Evolutionary conservation across 176 grass and related monocot genomes (phyloP).

Genomic region (Bromus sterilis): DNA sequence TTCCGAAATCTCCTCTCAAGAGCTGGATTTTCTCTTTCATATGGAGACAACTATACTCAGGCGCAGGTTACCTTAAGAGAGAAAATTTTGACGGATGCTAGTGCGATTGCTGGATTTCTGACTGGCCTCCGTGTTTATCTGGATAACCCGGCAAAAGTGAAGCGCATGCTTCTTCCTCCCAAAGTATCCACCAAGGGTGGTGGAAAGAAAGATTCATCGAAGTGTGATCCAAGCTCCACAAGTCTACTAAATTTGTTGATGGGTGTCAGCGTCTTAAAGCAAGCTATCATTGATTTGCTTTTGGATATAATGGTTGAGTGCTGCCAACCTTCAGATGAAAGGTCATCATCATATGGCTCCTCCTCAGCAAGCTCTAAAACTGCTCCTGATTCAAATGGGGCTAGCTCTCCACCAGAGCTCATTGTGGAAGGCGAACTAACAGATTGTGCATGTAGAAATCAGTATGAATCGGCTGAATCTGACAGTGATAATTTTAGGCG

Average conservation of each 20-base stretch:
- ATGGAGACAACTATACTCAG: slow-evolving; percentile 56
- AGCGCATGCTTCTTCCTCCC: slow-evolving; percentile 73
- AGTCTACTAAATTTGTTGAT: slow-evolving; percentile 82
- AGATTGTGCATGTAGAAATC: slow-evolving; percentile 36
- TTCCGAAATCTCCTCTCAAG: slow-evolving; percentile 69
- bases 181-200: slow-evolving; percentile 51
- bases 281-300: slow-evolving; percentile 93
- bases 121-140: slow-evolving; percentile 80
- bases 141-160: slow-evolving; percentile 80
- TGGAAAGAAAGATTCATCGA: slow-evolving; percentile 52
- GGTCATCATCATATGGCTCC: slow-evolving; percentile 40
- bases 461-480: slow-evolving; percentile 28
- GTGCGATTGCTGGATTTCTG: slow-evolving; percentile 81
- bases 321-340: slow-evolving; percentile 74
- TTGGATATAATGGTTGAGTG: slow-evolving; percentile 98
- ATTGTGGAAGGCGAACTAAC: slow-evolving; percentile 34
- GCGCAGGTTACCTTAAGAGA: slow-evolving; percentile 70
- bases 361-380: slow-evolving; percentile 51
- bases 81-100: slow-evolving; percentile 74
- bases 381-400: slow-evolving; percentile 53
- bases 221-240: slow-evolving; percentile 41
- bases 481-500: slow-evolving; percentile 25
- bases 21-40: slow-evolving; percentile 81
- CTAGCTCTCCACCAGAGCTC: slow-evolving; percentile 47
- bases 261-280: slow-evolving; percentile 85